Evolutionary conservation across 2,329 filamentous ascomycete species (phyloP).

Genomic region (Penicillium sclerotiorum): DNA sequence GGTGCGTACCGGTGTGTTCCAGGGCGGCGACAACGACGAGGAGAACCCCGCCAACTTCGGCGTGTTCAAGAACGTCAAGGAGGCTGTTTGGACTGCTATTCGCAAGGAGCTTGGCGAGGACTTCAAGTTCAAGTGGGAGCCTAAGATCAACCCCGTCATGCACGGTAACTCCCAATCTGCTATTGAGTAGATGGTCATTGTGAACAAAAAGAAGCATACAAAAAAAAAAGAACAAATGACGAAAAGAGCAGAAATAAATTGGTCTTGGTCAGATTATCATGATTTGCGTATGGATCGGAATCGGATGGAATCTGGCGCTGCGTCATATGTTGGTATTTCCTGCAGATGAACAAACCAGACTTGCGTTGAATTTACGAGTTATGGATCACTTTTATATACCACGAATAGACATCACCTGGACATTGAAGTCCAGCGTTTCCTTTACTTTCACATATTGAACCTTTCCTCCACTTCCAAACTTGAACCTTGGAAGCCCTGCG

Average conservation of each 20-base stretch:
- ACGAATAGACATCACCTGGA: constrained; percentile 4
- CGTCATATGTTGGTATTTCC: background rate
- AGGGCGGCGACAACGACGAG: constrained; percentile 73
- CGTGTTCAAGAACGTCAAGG: constrained; percentile 72
- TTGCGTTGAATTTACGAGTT: constrained; percentile 5
- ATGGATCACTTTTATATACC: constrained; percentile 7
- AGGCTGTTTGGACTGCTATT: constrained; percentile 69
- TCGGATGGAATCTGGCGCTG: background rate
- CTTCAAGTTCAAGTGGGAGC: constrained; percentile 73
- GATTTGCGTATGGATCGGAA: background rate
- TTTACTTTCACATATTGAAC: background rate
- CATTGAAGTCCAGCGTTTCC: too few relatives aligned
- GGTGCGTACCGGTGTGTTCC: constrained; percentile 76
- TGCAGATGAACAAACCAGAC: constrained; percentile 1
- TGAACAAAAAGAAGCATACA: background rate
- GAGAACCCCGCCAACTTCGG: constrained; percentile 77
- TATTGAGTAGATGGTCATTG: constrained; percentile 59
- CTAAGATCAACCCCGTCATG: constrained; percentile 68
- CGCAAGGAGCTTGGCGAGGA: constrained; percentile 70
- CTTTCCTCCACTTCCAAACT: background rate
- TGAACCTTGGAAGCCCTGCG: background rate
- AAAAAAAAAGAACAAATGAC: background rate
- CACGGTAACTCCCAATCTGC: constrained; percentile 57
- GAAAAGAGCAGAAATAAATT: background rate
- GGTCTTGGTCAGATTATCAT: background rate